Evolutionary conservation across 257 asterid species (phyloP).

Genomic region (Solanum dulcamara): DNA sequence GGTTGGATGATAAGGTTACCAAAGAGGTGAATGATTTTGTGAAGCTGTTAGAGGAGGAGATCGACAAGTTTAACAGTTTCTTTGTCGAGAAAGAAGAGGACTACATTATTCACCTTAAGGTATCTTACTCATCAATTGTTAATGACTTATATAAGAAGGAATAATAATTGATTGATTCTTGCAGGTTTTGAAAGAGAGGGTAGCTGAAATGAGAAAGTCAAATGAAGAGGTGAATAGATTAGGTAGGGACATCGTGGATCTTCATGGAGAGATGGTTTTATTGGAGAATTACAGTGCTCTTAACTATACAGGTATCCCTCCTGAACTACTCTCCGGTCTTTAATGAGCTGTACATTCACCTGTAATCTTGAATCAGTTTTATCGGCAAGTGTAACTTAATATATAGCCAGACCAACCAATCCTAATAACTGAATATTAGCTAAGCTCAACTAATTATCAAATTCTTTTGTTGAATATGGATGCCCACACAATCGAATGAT

Average conservation of each 20-base stretch:
- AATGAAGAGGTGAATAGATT: slow-evolving; percentile 42
- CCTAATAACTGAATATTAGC: neutral
- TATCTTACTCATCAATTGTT: neutral
- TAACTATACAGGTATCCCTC: slow-evolving; percentile 59
- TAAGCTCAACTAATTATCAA: neutral
- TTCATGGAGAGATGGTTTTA: slow-evolving; percentile 86
- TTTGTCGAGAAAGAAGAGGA: slow-evolving; percentile 26
- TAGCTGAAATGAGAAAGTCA: slow-evolving; percentile 29
- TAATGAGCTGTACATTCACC: no score
- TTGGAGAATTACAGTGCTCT: slow-evolving; percentile 82
- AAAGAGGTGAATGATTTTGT: slow-evolving; percentile 24
- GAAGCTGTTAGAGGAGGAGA: slow-evolving; percentile 26
- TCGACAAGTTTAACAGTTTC: slow-evolving; percentile 23
- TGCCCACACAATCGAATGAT: no score
- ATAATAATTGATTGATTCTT: no score
- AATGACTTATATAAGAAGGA: no score
- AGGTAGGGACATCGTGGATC: slow-evolving; percentile 58
- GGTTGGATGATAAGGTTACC: neutral
- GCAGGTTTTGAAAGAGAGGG: slow-evolving; percentile 49
- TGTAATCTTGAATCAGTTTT: neutral
- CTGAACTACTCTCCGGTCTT: neutral
- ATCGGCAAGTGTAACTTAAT: neutral
- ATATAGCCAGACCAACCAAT: neutral
- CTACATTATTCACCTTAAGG: slow-evolving; percentile 19
- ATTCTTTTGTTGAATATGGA: neutral